These are phyloP conservation scores for Fusarium coicis DNA, from an alignment of 2,329 filamentous ascomycete species.

Conservation along the genomic window DNA sequence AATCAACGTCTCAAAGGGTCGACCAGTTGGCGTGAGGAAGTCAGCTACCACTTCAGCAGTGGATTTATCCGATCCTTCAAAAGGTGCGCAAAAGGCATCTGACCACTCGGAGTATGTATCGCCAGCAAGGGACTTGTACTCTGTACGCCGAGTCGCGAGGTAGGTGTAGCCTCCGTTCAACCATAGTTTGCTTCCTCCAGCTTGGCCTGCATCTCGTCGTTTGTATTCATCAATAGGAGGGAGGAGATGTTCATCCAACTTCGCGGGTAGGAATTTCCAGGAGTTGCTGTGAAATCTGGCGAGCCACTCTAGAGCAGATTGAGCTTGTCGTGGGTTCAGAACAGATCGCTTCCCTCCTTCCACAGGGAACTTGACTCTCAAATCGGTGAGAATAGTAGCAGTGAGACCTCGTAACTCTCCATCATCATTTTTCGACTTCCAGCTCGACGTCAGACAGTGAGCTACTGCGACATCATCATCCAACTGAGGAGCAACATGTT, in stretches of 20 bases:
- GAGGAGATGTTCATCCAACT: slow-evolving; percentile 53
- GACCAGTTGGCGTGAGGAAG: slow-evolving; percentile 59
- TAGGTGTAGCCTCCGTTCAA: slow-evolving; percentile 77
- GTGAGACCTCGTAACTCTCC: slow-evolving; percentile 54
- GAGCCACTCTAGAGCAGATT: slow-evolving; percentile 70
- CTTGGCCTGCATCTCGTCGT: slow-evolving; percentile 35
- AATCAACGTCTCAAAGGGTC: slow-evolving; percentile 65
- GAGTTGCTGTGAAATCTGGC: slow-evolving; percentile 69
- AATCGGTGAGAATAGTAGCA: slow-evolving; percentile 68
- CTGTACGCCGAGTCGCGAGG: slow-evolving; percentile 68
- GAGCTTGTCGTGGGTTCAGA: slow-evolving; percentile 59
- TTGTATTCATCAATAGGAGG: slow-evolving; percentile 66
- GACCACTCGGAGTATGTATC: slow-evolving; percentile 67
- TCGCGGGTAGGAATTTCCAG: slow-evolving; percentile 51
- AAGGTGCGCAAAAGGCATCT: slow-evolving; percentile 55
- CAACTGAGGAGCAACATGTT: slow-evolving; percentile 62
- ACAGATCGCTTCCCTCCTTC: slow-evolving; percentile 64
- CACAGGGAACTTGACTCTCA: slow-evolving; percentile 64
- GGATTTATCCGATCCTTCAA: slow-evolving; percentile 44
- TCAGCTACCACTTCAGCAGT: slow-evolving; percentile 64
- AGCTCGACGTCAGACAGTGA: slow-evolving; percentile 59
- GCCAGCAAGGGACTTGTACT: slow-evolving; percentile 60
- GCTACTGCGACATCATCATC: slow-evolving; percentile 59
- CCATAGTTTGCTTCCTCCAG: slow-evolving; percentile 58
- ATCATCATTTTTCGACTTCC: slow-evolving; percentile 28